Base-by-base conservation (phyloP, 345 rosid genomes). In the Lepidium didymum region DNA sequence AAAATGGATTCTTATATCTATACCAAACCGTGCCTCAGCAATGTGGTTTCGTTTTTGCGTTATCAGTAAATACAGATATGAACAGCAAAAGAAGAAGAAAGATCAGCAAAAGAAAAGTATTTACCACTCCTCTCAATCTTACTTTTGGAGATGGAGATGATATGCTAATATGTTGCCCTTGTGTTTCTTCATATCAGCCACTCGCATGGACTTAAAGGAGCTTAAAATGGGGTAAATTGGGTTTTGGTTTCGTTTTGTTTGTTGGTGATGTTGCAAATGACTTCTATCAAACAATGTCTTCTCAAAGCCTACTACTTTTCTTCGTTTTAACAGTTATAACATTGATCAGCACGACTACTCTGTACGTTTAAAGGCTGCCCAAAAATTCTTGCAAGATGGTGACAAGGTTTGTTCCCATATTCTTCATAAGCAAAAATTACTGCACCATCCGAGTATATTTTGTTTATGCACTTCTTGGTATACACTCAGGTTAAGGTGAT, bases 261-360 rank as follows among this genome's bases (percentile, higher is more conserved):
- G 57, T 64, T 31, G 41, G 7, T 72, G 52, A n/a, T 38, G 21
- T 33, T 66, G 34, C 56, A 33, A 33, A 5, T 35, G 36, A 15
- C 40, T 35, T 50, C 2, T 53, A 18, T 23, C 21, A 16, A 5
- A 14, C 40, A 50, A 3, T 23, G 8, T 5, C 6, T 21, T 56
- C 46, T 38, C 10, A 14, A 72, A 21, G 33, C 46, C 41, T 70
- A 4, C 67, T 62, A 8, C 4, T 74, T 33, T 34, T 54, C 13
- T 53, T 62, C 46, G 55, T 56, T 9, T 68, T 46, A 12, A 63
- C 90, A 92, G 96, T 75, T 86, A 85, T 75, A 94, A 89, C 79
- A 94, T 91, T 71, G 97, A 94, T 76, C 86, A 88, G 57, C 99
- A 91, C 84, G 97, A 94, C 79, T 91, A 88, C 67, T 66, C 83